A percentile compares a stretch with the other conserved stretches of the same genome.
These are phyloP conservation scores for Fraxinus velutina DNA, from an alignment of 305 asterid genomes.

Conservation along the genomic window DNA sequence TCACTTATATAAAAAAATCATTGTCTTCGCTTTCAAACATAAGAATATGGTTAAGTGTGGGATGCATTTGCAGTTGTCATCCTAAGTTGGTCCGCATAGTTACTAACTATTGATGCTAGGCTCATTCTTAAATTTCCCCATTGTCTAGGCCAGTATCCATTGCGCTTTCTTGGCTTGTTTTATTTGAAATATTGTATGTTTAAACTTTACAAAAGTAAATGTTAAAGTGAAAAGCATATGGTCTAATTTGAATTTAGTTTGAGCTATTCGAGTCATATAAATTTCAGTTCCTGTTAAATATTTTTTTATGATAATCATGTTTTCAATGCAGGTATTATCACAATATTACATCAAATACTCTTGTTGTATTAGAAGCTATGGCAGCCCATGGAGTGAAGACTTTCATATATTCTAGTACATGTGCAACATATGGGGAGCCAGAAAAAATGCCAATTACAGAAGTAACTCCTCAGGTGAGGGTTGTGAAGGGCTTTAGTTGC, in stretches of 20 bases:
- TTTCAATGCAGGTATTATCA: slow-evolving; percentile 74
- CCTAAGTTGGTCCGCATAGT: not conserved
- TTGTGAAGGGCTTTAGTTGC: not conserved
- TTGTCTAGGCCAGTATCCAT: not conserved
- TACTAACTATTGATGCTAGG: not conserved
- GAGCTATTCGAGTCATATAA: not conserved
- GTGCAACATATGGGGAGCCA: slow-evolving; percentile 96
- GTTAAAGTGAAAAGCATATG: not conserved
- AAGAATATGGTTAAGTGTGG: not conserved
- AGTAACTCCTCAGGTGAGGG: slow-evolving; percentile 71
- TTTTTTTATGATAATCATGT: slow-evolving; percentile 12
- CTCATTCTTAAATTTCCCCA: not conserved
- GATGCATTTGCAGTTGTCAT: not conserved
- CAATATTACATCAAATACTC: slow-evolving; percentile 91
- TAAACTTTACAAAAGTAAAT: not conserved
- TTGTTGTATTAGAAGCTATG: slow-evolving; percentile 82
- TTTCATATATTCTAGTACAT: slow-evolving; percentile 89
- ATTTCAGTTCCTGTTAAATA: not conserved
- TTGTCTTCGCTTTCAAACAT: not conserved
- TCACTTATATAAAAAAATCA: not conserved
- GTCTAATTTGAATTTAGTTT: not conserved
- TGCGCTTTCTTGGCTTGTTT: not conserved
- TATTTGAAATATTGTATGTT: not conserved
- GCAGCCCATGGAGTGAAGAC: slow-evolving; percentile 66
- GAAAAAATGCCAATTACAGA: slow-evolving; percentile 96